Percentiles rank a stretch among this genome's conserved stretches.
phyloP scores from a whole-genome alignment of 2,329 filamentous ascomycete species.

The Aspergillus vadensis region DNA sequence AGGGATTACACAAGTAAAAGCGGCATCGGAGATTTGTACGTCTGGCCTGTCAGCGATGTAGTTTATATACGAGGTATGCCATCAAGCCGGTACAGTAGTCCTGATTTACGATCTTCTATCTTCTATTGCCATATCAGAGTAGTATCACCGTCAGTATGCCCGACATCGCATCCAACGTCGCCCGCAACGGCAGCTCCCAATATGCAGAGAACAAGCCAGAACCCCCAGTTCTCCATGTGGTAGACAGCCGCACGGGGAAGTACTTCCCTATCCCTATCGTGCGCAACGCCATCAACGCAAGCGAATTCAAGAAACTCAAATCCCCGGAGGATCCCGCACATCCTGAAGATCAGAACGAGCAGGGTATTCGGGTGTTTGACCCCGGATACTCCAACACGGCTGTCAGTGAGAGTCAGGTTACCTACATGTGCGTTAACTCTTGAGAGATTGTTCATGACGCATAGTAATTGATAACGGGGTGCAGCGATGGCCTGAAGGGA shows the following conservation, averaged over 20 bases:
- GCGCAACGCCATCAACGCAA: constrained; percentile 6
- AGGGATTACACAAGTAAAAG: too few relatives aligned
- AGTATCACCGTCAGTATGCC: not conserved
- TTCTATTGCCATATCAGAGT: not conserved
- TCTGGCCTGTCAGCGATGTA: not conserved
- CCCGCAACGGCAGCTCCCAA: not conserved
- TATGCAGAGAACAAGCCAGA: not conserved
- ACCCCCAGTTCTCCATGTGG: constrained; percentile 39
- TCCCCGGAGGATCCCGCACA: not conserved
- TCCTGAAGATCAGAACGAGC: not conserved
- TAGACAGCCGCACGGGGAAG: not conserved
- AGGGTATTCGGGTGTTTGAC: not conserved
- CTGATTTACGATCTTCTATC: not conserved
- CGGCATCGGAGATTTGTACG: not conserved
- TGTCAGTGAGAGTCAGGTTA: constrained; percentile 1
- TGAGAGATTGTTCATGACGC: not conserved
- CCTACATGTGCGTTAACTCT: not conserved
- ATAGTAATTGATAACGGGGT: not conserved
- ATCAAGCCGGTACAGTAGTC: not conserved
- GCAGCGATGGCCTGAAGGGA: constrained; percentile 1
- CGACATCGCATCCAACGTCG: not conserved
- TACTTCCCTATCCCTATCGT: constrained; percentile 3
- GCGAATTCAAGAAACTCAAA: not conserved
- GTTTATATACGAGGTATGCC: not conserved
- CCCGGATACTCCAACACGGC: constrained; percentile 4